Percentiles rank a stretch among this genome's conserved stretches.
Conservation (phyloP, 208 protist species). For the Acanthamoeba sp. region DNA sequence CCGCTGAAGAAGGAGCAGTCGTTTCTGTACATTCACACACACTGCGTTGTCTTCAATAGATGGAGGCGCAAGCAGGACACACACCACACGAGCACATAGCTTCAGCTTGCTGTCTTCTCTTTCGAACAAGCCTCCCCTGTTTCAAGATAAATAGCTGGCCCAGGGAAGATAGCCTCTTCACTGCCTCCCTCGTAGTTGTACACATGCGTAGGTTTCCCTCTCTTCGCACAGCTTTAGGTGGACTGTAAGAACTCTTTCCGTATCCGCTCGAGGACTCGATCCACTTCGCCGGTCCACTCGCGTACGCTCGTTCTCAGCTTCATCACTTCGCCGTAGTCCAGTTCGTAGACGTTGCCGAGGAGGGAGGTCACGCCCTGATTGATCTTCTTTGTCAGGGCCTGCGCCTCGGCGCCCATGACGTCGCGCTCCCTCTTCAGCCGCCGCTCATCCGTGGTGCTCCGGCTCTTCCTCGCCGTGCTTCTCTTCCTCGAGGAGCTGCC, state of each 20-base stretch:
- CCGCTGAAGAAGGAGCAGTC: no score
- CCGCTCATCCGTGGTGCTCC: not conserved
- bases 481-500: not conserved
- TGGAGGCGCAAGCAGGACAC: not conserved
- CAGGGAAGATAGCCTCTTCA: no score
- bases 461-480: not conserved
- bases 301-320: slow-evolving; percentile 61
- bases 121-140: no score
- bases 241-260: slow-evolving; percentile 29
- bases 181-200: no score
- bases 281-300: slow-evolving; percentile 53
- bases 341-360: slow-evolving; percentile 10
- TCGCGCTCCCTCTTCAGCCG: not conserved
- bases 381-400: slow-evolving; percentile 1
- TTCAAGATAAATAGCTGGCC: no score
- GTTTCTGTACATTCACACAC: not conserved
- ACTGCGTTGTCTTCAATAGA: not conserved
- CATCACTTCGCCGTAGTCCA: slow-evolving; percentile 57
- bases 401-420: slow-evolving; percentile 27
- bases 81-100: not conserved
- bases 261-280: not conserved
- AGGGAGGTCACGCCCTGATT: slow-evolving; percentile 3
- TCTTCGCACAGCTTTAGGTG: no score
- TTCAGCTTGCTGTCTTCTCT: not conserved
- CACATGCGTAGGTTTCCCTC: no score